Base-by-base conservation (phyloP, 257 asterid genomes). In the Misopates orontium region DNA sequence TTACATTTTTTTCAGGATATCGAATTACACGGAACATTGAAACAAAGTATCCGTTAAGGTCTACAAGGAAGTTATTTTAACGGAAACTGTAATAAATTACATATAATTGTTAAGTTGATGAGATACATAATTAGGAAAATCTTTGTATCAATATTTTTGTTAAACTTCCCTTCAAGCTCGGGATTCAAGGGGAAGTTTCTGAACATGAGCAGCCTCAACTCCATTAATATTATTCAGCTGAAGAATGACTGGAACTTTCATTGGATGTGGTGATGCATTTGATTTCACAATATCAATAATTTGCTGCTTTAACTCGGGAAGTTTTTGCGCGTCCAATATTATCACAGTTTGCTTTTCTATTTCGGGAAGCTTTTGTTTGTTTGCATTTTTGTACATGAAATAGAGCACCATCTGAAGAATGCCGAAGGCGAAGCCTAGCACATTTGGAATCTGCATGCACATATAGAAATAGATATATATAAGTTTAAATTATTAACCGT, bases 331-430 rank as follows among this genome's bases (percentile, higher is more conserved):
- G 12, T 81, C 88, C 20, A 76, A 36, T 0, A 65, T 61, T 10
- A 76, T 65, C n/a, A n/a, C n/a, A 11, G 72, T 62, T 18, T 79
- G 80, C 4, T 73, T 64, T 47, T 70, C 64, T 7, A 48, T 39
- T 64, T 82, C 78, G 0, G 83, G 73, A 60, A 72, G 68, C 71
- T 73, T 71, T 25, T 0, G 52, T 44, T 75, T 67, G 13, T 55
- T 63, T 17, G 50, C 31, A 7, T 68, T 75, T 64, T 65, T 81
- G 82, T 88, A 88, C 11, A 77, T 70, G 24, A 64, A 55, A 57
- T 88, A 88, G 13, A 88, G 77, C 41, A 73, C 68, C 86, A 88
- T 88, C 71, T 85, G 94, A 13, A 88, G 67, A 51, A 88, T 47
- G 20, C 90, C 93, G 18, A 88, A 85, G 67, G 57, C 22, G 77